Evolutionary conservation across 345 rosid species (phyloP), one percentile per base, ranked within the genome.

Genomic region (Streptanthus diversifolius): DNA sequence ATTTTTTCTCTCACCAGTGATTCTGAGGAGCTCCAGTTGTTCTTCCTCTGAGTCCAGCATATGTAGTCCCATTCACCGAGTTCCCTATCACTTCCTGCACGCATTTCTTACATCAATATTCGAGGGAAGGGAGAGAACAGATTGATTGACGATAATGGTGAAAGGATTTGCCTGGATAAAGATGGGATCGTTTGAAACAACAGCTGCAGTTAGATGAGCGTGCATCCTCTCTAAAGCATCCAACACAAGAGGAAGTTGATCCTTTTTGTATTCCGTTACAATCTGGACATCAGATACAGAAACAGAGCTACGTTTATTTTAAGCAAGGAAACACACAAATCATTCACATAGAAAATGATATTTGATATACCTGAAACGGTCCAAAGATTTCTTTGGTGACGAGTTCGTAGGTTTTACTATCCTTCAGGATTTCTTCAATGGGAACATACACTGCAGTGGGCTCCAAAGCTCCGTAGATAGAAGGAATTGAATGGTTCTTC

Each of bases 11-110:
- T 35, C 67, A 93, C 98, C 99, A 95, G 73, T 95, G 99, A 80
- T 95, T 91, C 84, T 95, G 99, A 8, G 98, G 99, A 55, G 98
- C 99, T 63, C 99, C 99, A 0, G 98, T 95, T 47, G 99, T 95
- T 76, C 99, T 80, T 71, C 92, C 96, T 85, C 99, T 86, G 60
- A 91, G 60, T 70, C 99, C 99, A 48, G 96, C 96, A 77, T 95
- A 95, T 8, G 96, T 91, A 22, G 99, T 95, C 5, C 99, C 98
- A 71, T 95, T 95, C 48, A 95, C 97, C 0, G 99, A 30, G 52
- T 91, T 84, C 45, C 96, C 99, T 3, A 95, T 81, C 40, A 95
- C 96, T 79, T 91, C 89, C 99, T 95, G 92, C 63, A 72, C 32
- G 10, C 8, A 44, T 60, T 72, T 51, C 8, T 59, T 22, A 43